These are phyloP conservation scores for Diaporthe sp. DNA, from an alignment of 2,329 filamentous ascomycete genomes.

Conservation along the genomic window DNA sequence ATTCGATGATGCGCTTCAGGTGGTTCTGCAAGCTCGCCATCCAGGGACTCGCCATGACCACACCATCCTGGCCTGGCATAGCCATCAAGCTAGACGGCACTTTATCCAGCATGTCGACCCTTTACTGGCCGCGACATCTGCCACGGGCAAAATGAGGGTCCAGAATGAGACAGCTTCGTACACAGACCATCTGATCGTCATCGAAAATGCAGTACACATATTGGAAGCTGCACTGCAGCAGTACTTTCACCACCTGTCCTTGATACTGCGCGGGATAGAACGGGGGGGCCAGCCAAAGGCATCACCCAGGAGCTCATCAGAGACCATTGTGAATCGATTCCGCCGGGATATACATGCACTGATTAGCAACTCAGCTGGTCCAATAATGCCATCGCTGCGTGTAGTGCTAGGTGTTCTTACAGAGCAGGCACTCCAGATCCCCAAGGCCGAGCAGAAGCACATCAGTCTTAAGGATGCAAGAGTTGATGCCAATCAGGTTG, in stretches of 20 bases:
- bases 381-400: slow-evolving; percentile 67
- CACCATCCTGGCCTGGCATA: slow-evolving; percentile 72
- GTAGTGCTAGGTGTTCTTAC: slow-evolving; percentile 68
- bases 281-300: slow-evolving; percentile 45
- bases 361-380: slow-evolving; percentile 73
- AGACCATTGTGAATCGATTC: slow-evolving; percentile 61
- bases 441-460: slow-evolving; percentile 19
- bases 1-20: slow-evolving; percentile 66
- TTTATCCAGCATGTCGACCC: slow-evolving; percentile 72
- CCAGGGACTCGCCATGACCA: slow-evolving; percentile 67
- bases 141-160: slow-evolving; percentile 15
- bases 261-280: slow-evolving; percentile 64
- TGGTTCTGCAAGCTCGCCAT: slow-evolving; percentile 65
- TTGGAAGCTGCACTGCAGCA: slow-evolving; percentile 71
- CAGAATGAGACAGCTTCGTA: slow-evolving; percentile 50
- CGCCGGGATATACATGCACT: slow-evolving; percentile 73
- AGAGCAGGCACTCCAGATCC: slow-evolving; percentile 61
- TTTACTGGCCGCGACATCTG: slow-evolving; percentile 61
- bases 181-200: slow-evolving; percentile 62
- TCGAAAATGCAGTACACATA: slow-evolving; percentile 64
- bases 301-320: slow-evolving; percentile 54
- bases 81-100: slow-evolving; percentile 71
- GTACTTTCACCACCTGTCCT: slow-evolving; percentile 67
- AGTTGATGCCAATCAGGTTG: slow-evolving; percentile 42
- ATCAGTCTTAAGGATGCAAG: neutral